Percentiles rank a stretch among this genome's conserved stretches.
These are phyloP conservation scores for Collybiopsis luxurians DNA, from an alignment of 768 basidiomycete genomes.

Conservation along the genomic window DNA sequence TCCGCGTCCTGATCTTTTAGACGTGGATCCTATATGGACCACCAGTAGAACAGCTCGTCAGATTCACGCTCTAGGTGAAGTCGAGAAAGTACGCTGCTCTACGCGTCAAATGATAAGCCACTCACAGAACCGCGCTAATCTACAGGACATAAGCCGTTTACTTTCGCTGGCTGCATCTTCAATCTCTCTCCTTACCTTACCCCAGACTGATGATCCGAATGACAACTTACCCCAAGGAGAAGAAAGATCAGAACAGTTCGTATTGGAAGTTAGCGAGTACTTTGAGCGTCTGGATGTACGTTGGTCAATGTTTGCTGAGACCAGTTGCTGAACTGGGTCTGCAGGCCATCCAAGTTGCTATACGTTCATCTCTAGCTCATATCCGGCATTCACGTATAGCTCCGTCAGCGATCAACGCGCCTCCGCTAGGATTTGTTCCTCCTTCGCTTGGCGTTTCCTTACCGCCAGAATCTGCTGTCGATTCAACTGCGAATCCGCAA, in stretches of 20 bases:
- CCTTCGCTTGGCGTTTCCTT: constrained; percentile 78
- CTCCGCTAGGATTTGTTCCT: constrained; percentile 68
- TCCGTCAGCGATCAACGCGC: constrained; percentile 84
- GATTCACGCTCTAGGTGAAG: constrained; percentile 76
- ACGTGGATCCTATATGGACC: constrained; percentile 78
- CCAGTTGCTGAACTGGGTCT: no score
- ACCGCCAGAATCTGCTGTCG: constrained; percentile 37
- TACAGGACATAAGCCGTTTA: constrained; percentile 76
- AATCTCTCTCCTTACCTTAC: constrained; percentile 76
- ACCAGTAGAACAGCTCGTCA: constrained; percentile 79
- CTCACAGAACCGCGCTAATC: neutral
- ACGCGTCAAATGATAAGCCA: neutral
- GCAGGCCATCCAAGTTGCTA: constrained; percentile 71
- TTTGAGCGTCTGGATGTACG: constrained; percentile 78
- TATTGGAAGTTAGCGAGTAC: constrained; percentile 81
- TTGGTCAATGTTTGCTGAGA: no score
- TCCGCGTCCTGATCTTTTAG: constrained; percentile 28
- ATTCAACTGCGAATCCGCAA: constrained; percentile 11
- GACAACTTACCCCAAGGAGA: constrained; percentile 75
- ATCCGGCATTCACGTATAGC: constrained; percentile 81
- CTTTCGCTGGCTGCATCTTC: constrained; percentile 76
- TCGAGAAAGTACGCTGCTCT: constrained; percentile 59
- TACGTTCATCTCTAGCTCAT: constrained; percentile 79
- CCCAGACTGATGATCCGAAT: constrained; percentile 71
- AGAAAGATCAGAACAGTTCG: constrained; percentile 83